A percentile compares a stretch with the other conserved stretches of the same genome.
These are phyloP conservation scores for Paecilomyces variotii DNA, from an alignment of 2,329 filamentous ascomycete species.

Conservation along the genomic window DNA sequence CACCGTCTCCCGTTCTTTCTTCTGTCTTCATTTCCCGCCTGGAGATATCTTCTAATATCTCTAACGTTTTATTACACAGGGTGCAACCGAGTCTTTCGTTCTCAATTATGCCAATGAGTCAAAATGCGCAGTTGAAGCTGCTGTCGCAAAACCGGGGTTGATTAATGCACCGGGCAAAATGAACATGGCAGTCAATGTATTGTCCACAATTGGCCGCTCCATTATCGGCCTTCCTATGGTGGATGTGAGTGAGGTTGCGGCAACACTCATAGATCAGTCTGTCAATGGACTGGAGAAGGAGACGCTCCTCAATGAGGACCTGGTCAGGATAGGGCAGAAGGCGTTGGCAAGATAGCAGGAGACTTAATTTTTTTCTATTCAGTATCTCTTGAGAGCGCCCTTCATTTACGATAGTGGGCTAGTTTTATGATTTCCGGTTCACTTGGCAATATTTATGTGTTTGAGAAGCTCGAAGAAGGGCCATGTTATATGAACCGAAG, in stretches of 20 bases:
- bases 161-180: conserved; percentile 16
- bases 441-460: too few relatives aligned
- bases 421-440: too few relatives aligned
- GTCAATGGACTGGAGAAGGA: conserved; percentile 42
- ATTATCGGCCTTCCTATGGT: conserved; percentile 28
- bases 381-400: too few relatives aligned
- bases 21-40: conserved; percentile 28
- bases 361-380: not conserved
- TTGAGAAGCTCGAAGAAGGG: too few relatives aligned
- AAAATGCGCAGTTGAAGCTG: conserved; percentile 27
- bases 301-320: conserved; percentile 36
- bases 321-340: conserved; percentile 30
- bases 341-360: conserved; percentile 2
- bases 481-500: too few relatives aligned
- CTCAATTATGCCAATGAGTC: conserved; percentile 35
- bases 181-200: conserved; percentile 27
- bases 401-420: too few relatives aligned
- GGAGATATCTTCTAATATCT: conserved; percentile 23
- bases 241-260: conserved; percentile 30
- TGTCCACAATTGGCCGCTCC: conserved; percentile 11
- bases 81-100: conserved; percentile 39
- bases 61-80: conserved; percentile 22
- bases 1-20: not conserved
- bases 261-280: conserved; percentile 39
- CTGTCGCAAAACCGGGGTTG: conserved; percentile 23